phyloP scores from a whole-genome alignment of 2,329 filamentous ascomycete species.

The Colletotrichum sublineola region DNA sequence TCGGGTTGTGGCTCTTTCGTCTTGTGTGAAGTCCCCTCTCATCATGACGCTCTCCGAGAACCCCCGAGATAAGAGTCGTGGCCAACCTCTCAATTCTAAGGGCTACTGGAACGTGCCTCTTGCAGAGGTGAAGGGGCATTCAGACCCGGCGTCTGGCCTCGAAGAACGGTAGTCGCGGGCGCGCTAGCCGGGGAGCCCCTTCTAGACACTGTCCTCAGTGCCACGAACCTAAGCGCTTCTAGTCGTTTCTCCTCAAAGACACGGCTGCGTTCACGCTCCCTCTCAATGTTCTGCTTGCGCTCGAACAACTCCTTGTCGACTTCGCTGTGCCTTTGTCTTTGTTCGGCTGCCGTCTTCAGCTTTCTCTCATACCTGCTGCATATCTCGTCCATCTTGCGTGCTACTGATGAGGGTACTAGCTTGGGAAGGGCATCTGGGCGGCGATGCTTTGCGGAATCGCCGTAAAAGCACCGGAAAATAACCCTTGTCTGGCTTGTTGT shows the following conservation, averaged over 20 bases:
- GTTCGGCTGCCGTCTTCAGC: constrained; percentile 56
- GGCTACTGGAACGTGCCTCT: constrained; percentile 17
- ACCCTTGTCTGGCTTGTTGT: constrained; percentile 59
- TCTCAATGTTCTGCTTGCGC: constrained; percentile 56
- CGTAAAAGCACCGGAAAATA: constrained; percentile 68
- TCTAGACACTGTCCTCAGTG: constrained; percentile 33
- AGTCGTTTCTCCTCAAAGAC: constrained; percentile 63
- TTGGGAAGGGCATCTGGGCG: constrained; percentile 52
- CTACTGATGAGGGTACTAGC: constrained; percentile 55
- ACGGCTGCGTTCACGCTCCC: constrained; percentile 63
- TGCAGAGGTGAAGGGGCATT: constrained; percentile 29
- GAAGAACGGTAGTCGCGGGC: constrained; percentile 32
- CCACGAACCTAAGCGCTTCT: constrained; percentile 60
- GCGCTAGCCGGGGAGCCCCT: constrained; percentile 41
- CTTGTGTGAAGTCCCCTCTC: background rate
- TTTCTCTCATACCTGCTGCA: constrained; percentile 61
- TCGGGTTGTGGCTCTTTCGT: background rate
- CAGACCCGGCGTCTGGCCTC: constrained; percentile 29
- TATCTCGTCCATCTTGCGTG: constrained; percentile 62
- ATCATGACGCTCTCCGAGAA: background rate
- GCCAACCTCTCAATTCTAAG: constrained; percentile 6
- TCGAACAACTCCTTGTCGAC: constrained; percentile 60
- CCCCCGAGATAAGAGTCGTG: background rate
- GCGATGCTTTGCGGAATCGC: constrained; percentile 63
- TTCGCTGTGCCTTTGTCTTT: constrained; percentile 57